Evolutionary conservation across 2,329 filamentous ascomycete species (phyloP), one percentile per base, ranked within the genome.

Genomic region (Alternaria ethzedia): DNA sequence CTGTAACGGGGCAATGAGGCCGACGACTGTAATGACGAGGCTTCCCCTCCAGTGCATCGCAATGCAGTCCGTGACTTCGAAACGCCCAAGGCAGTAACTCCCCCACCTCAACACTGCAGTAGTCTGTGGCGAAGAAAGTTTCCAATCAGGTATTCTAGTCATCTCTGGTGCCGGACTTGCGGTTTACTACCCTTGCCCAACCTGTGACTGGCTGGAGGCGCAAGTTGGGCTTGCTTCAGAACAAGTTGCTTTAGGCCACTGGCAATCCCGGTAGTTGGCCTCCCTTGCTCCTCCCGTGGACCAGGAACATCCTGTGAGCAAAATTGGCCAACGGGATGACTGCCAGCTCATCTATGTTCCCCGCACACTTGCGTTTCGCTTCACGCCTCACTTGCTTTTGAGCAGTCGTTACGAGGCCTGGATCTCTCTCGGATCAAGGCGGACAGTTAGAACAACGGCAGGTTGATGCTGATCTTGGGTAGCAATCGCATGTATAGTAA

Each of bases 351-450:
- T 36, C 41, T 58, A 13, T 20, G 45, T 62, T 62, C 59, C 59
- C 59, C 59, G 59, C 59, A 62, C 55, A 62, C 55, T 58, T 62
- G 59, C 54, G 54, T 58, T 46, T 47, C 46, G 30, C 47, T 58
- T 44, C 32, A 54, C 36, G 54, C 46, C 41, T 61, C 54, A 61
- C 59, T 57, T 57, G 41, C 32, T 59, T 46, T 59, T 52, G 45
- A 17, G 41, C n/a, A 54, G 26, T 45, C 54, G 59, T 52, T 23
- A 52, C 30, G 20, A 32, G 28, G 49, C 28, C 49, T 52, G 49
- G 49, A 23, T 52, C 49, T 23, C 20, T 52, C 41, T 58, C 54
- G 59, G 59, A 62, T 23, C 17, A 51, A 28, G 26, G 46, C 59
- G 59, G 59, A 55, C 47, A 21, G 23, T 30, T 55, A 30, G 21